A percentile compares a stretch with the other conserved stretches of the same genome.
Conservation (phyloP, 768 basidiomycete species). For the Gloeophyllum trabeum region DNA sequence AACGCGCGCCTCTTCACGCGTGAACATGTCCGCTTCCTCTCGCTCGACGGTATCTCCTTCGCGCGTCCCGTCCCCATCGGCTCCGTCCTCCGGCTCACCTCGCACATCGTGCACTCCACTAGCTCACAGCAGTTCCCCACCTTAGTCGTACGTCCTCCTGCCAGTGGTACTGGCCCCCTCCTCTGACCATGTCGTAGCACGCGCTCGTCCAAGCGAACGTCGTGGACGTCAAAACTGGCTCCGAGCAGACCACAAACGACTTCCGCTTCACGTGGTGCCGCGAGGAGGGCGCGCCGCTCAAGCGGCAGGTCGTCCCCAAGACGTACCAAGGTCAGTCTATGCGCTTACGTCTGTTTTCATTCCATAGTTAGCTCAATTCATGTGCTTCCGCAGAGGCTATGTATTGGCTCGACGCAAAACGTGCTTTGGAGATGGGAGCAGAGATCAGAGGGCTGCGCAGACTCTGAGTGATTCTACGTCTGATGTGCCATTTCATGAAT, state of each 20-base stretch:
- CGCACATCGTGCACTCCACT: conserved; percentile 52
- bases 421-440: conserved; percentile 59
- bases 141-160: conserved; percentile 38
- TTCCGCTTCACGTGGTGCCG: conserved; percentile 67
- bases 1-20: conserved; percentile 62
- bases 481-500: too few relatives aligned
- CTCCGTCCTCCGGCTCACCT: conserved; percentile 64
- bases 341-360: conserved; percentile 9
- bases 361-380: conserved; percentile 11
- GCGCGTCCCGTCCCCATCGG: conserved; percentile 76
- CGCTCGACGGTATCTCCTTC: conserved; percentile 74
- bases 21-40: conserved; percentile 57
- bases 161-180: neutral
- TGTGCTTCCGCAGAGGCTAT: conserved; percentile 51
- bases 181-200: conserved; percentile 30
- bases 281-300: conserved; percentile 23
- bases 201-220: conserved; percentile 64
- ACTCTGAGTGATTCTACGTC: too few relatives aligned
- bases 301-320: conserved; percentile 46
- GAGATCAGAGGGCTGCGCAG: conserved; percentile 37
- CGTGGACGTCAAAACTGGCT: conserved; percentile 54
- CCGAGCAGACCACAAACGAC: conserved; percentile 60
- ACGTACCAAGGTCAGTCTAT: conserved; percentile 51
- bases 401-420: conserved; percentile 72
- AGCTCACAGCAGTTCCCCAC: conserved; percentile 37